These are phyloP conservation scores for Elongisporangium prolatum DNA, from an alignment of 352 stramenopile genomes.

Conservation along the genomic window DNA sequence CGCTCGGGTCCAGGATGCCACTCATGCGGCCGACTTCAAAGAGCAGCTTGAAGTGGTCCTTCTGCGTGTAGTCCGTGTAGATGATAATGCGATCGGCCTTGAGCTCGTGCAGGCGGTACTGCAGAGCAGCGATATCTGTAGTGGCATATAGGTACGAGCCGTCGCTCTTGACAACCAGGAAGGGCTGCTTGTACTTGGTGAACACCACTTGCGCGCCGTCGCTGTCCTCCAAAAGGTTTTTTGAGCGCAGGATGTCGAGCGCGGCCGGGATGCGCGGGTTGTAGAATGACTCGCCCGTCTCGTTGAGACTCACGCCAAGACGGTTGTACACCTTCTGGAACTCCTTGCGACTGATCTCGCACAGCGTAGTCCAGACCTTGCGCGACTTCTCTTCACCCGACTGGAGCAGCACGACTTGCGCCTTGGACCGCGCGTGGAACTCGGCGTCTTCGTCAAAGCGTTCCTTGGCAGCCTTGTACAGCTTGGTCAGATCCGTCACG, in stretches of 20 bases:
- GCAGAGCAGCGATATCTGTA: constrained; percentile 82
- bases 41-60: constrained; percentile 83
- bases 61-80: constrained; percentile 88
- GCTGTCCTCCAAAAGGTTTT: constrained; percentile 88
- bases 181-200: constrained; percentile 87
- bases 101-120: constrained; percentile 81
- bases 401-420: constrained; percentile 98
- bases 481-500: constrained; percentile 95
- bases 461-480: constrained; percentile 91
- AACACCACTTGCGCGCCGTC: constrained; percentile 90
- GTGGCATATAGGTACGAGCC: constrained; percentile 84
- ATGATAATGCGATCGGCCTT: constrained; percentile 80
- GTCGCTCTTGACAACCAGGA: constrained; percentile 84
- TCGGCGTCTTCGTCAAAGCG: constrained; percentile 95
- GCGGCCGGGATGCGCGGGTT: constrained; percentile 82
- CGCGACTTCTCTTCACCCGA: constrained; percentile 84
- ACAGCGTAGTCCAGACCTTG: constrained; percentile 81
- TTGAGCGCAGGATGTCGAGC: constrained; percentile 86
- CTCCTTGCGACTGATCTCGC: constrained; percentile 78
- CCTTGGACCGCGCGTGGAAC: constrained; percentile 96
- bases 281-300: constrained; percentile 87
- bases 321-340: constrained; percentile 87
- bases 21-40: constrained; percentile 79
- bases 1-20: constrained; percentile 64
- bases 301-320: constrained; percentile 61